phyloP scores from a whole-genome alignment of 1,139 yeast species.

The Oligophagozyma castellii region DNA sequence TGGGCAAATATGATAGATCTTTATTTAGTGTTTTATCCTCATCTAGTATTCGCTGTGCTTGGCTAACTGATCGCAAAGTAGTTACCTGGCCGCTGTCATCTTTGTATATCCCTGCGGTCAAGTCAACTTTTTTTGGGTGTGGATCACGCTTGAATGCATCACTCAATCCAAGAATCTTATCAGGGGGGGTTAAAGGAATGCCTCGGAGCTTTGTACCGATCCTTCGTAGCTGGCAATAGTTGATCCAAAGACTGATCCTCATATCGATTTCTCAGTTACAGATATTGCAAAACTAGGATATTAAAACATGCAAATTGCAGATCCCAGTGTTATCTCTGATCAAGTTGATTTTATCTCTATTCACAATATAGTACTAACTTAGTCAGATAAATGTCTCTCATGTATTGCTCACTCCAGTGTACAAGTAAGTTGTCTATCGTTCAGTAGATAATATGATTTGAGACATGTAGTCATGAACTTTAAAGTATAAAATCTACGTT shows the following conservation, averaged over 20 bases:
- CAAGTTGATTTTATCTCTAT: too few relatives aligned
- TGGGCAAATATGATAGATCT: conserved; percentile 37
- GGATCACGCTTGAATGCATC: conserved; percentile 43
- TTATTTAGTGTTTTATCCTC: conserved; percentile 36
- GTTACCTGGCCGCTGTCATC: conserved; percentile 77
- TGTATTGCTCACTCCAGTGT: too few relatives aligned
- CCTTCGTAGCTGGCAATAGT: not conserved
- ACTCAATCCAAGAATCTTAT: conserved; percentile 56
- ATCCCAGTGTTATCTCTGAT: too few relatives aligned
- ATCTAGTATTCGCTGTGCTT: conserved; percentile 37
- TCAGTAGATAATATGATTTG: too few relatives aligned
- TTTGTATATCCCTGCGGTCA: conserved; percentile 90
- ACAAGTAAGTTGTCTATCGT: too few relatives aligned
- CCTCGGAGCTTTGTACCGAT: conserved; percentile 7
- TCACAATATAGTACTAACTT: too few relatives aligned
- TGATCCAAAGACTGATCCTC: not conserved
- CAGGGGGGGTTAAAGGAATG: conserved; percentile 44
- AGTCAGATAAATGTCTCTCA: too few relatives aligned
- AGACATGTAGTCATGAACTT: too few relatives aligned
- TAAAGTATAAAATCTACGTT: too few relatives aligned
- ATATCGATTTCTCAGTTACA: not conserved
- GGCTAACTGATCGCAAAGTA: conserved; percentile 69
- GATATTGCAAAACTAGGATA: too few relatives aligned
- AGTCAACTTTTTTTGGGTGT: conserved; percentile 58
- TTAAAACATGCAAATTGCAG: too few relatives aligned